Conservation (phyloP, 345 rosid species). For the Syzygium oleosum region DNA sequence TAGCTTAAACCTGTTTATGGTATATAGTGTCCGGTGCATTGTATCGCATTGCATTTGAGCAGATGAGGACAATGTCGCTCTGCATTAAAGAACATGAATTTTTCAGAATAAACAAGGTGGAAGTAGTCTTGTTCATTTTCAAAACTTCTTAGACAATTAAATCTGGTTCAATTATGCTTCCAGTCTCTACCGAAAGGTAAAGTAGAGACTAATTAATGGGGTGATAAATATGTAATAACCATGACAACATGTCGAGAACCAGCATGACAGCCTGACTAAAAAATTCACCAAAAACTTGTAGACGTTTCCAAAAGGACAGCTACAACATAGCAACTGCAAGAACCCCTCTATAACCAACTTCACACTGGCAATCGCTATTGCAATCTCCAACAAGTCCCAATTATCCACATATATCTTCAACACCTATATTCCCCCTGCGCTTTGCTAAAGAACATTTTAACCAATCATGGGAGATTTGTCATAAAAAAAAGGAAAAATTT, state of each 20-base stretch:
- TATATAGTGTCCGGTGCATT: constrained; percentile 69
- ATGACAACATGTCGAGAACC: not conserved
- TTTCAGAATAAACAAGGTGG: not conserved
- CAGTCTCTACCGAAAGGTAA: not conserved
- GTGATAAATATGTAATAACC: not conserved
- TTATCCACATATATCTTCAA: not conserved
- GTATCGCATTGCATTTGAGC: constrained; percentile 85
- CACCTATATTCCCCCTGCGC: not conserved
- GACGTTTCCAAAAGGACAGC: not conserved
- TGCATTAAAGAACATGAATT: constrained; percentile 32
- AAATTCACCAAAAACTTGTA: not conserved
- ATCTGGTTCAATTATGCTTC: not conserved
- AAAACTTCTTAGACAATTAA: not conserved
- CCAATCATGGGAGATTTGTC: not conserved
- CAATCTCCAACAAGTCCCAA: not conserved
- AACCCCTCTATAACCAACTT: not conserved
- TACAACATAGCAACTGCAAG: not conserved
- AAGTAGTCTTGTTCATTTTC: not conserved
- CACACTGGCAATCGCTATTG: not conserved
- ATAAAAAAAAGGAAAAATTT: not conserved
- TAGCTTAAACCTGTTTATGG: constrained; percentile 49
- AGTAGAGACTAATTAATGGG: not conserved
- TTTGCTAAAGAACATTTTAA: not conserved
- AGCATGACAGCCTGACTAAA: not conserved
- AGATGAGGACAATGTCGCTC: constrained; percentile 66